Conservation (phyloP, 106 monocot species). For the Dendrobium officinale region DNA sequence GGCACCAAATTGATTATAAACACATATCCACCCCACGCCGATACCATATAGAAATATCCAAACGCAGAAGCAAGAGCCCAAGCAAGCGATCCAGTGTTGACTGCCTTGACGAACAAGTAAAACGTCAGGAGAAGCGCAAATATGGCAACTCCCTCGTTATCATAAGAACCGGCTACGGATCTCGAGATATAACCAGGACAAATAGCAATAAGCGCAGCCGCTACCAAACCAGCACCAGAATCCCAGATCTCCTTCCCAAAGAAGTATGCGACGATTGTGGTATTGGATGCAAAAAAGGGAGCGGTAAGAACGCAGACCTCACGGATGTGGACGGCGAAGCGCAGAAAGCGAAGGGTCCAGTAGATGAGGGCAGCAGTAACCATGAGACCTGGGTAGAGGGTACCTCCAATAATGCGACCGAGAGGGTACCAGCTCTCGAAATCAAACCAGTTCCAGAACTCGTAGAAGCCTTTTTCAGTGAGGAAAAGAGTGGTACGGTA, state of each 20-base stretch:
- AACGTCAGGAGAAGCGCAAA: conserved; percentile 69
- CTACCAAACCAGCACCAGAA: conserved; percentile 57
- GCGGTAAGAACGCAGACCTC: conserved; percentile 83
- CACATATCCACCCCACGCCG: conserved; percentile 80
- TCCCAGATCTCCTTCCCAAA: conserved; percentile 75
- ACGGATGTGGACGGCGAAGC: conserved; percentile 64
- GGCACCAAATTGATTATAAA: conserved; percentile 73
- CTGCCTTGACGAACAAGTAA: conserved; percentile 71
- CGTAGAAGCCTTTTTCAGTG: conserved; percentile 43
- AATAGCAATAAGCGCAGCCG: conserved; percentile 64
- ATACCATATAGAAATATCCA: conserved; percentile 82
- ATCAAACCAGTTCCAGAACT: conserved; percentile 92
- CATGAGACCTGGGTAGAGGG: conserved; percentile 75
- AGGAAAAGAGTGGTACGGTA: conserved; percentile 80
- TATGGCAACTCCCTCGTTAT: conserved; percentile 75
- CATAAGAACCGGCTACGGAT: conserved; percentile 70
- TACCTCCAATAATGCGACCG: conserved; percentile 72
- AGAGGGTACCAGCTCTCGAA: conserved; percentile 79
- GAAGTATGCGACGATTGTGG: conserved; percentile 65
- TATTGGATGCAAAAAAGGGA: conserved; percentile 75
- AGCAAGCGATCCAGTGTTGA: conserved; percentile 54
- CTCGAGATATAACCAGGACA: conserved; percentile 76
- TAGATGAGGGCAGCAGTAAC: conserved; percentile 58
- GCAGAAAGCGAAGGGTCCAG: conserved; percentile 39
- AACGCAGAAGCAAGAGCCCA: conserved; percentile 69